Base-by-base conservation (phyloP, 2,329 filamentous ascomycete species). In the Fusarium coffeatum region DNA sequence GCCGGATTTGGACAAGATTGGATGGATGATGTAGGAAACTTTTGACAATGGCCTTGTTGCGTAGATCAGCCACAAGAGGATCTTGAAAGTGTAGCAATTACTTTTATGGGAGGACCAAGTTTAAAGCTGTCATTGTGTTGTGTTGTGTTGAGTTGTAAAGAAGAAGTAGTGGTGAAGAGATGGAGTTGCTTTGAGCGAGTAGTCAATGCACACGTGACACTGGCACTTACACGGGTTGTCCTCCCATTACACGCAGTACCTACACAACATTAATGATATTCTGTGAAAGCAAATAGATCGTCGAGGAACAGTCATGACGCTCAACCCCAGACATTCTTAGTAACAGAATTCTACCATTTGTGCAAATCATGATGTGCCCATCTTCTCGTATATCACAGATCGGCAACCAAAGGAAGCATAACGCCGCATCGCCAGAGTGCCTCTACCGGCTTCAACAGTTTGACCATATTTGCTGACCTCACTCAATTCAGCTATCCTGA, bases 1-100 rank as follows among this genome's bases (percentile, higher is more conserved):
- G 64, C 68, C 68, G 68, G 68, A 71, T 71, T 51, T 65, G 59
- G 68, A 45, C 53, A 71, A 71, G 68, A 46, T 59, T 68, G 58
- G 46, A 49, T n/a, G 8, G 12, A 41, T 51, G 23, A 37, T 41
- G 47, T 54, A 46, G 53, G 16, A 34, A 68, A 49, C 27, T 37
- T 71, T 28, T 56, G 25, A 27, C 34, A 22, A 47, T 47, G 32
- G 27, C 25, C 12, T 45, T 37, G 25, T 45, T 57, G 55, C 45
- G 59, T 49, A 23, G 12, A 23, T 32, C 49, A 71, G 59, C 49
- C 64, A 66, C 37, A 6, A 37, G 18, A 18, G 13, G 18, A 32
- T 2, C 18, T 20, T 40, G 15, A 25, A 27, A 20, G 11, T 3
- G 9, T 20, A 10, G 2, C 13, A 9, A 53, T 71, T 34, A 43